These are phyloP conservation scores for Volutella citrinella DNA, from an alignment of 2,329 filamentous ascomycete genomes.

Conservation along the genomic window DNA sequence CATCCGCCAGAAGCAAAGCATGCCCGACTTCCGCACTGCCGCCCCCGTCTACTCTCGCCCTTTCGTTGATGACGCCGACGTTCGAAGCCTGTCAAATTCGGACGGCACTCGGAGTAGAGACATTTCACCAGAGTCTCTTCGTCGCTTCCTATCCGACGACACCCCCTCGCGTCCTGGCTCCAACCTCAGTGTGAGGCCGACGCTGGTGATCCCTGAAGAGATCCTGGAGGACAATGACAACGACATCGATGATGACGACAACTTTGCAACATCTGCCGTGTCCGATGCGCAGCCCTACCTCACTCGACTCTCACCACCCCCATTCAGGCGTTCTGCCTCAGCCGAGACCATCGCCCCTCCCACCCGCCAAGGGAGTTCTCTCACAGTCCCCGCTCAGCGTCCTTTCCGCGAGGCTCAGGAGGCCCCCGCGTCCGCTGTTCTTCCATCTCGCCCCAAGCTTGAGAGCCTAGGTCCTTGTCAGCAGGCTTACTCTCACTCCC, in stretches of 20 bases:
- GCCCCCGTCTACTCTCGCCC: no score
- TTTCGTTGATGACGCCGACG: conserved; percentile 10
- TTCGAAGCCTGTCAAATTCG: conserved; percentile 26
- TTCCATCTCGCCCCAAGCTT: conserved; percentile 19
- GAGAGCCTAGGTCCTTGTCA: conserved; percentile 22
- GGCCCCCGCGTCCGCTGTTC: conserved; percentile 17
- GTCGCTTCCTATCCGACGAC: conserved; percentile 50
- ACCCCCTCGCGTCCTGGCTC: conserved; percentile 26
- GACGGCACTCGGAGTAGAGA: conserved; percentile 46
- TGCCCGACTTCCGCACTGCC: neutral
- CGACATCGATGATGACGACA: conserved; percentile 60
- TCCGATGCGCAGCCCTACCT: conserved; percentile 43
- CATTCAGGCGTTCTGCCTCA: conserved; percentile 38
- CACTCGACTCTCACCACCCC: conserved; percentile 52
- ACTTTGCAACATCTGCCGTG: conserved; percentile 54
- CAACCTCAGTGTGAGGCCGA: conserved; percentile 27
- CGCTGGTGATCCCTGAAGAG: conserved; percentile 34
- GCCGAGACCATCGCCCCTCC: conserved; percentile 26
- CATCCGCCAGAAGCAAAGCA: conserved; percentile 23
- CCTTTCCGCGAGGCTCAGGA: conserved; percentile 12
- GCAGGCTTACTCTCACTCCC: conserved; percentile 28
- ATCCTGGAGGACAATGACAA: conserved; percentile 49
- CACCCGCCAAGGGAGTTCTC: conserved; percentile 20
- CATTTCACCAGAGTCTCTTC: conserved; percentile 54
- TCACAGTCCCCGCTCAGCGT: conserved; percentile 20